phyloP scores from a whole-genome alignment of 805 yeast species.

The Saturnispora serradocipensis region DNA sequence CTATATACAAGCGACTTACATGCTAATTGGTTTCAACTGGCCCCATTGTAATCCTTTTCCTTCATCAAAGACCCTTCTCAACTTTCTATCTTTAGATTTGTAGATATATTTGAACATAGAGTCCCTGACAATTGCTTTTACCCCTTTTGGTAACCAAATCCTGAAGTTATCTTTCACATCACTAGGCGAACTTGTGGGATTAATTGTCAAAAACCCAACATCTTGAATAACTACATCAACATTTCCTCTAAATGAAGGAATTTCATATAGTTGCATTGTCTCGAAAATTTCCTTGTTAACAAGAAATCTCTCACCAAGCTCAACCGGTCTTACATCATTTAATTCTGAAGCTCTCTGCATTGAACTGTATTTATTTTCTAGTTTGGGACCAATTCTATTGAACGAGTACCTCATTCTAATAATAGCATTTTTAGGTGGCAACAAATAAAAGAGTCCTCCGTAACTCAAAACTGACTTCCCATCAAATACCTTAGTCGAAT shows the following conservation, averaged over 20 bases:
- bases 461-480: constrained; percentile 29
- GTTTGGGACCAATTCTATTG: constrained; percentile 33
- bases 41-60: constrained; percentile 18
- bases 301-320: constrained; percentile 17
- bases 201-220: constrained; percentile 52
- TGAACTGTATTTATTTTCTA: constrained; percentile 27
- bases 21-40: constrained; percentile 16
- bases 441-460: constrained; percentile 55
- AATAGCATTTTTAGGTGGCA: constrained; percentile 44
- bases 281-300: constrained; percentile 22
- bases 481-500: constrained; percentile 12
- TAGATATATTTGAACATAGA: constrained; percentile 23
- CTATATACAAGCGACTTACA: neutral
- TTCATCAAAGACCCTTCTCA: constrained; percentile 12
- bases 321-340: constrained; percentile 19
- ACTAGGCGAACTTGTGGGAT: constrained; percentile 42
- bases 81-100: constrained; percentile 12
- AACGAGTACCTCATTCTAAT: constrained; percentile 31
- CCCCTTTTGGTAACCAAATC: constrained; percentile 47
- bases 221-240: constrained; percentile 58
- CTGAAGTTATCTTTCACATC: constrained; percentile 30
- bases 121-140: constrained; percentile 42
- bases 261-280: constrained; percentile 34
- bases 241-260: constrained; percentile 66
- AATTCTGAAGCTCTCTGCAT: constrained; percentile 27